Evolutionary conservation across 805 yeast species (phyloP).

Genomic region (Teunomyces stri): DNA sequence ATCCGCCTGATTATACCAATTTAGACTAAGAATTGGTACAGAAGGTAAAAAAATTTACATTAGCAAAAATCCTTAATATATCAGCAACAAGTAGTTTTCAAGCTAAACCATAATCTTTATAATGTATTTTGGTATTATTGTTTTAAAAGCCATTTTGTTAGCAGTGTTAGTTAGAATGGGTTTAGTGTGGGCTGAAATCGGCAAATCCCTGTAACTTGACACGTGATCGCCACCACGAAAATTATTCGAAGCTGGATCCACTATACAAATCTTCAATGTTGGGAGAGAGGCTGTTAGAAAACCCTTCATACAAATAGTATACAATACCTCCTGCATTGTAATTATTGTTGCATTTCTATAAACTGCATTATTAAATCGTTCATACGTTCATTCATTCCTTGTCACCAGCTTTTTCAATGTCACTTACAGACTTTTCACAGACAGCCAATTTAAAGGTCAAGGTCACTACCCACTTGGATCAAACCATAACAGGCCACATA

Average conservation of each 20-base stretch:
- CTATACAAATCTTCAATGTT: background rate
- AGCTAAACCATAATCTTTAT: no score
- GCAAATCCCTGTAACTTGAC: no score
- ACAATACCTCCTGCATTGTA: background rate
- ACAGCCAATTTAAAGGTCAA: slow-evolving; percentile 44
- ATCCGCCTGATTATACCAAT: background rate
- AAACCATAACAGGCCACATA: slow-evolving; percentile 57
- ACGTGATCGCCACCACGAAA: background rate
- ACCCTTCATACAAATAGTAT: background rate
- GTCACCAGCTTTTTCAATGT: slow-evolving; percentile 3
- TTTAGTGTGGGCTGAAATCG: no score
- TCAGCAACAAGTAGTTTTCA: no score
- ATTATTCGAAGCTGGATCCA: background rate
- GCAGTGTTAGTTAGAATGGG: no score
- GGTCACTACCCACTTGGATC: slow-evolving; percentile 58
- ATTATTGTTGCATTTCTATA: background rate
- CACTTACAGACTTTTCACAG: slow-evolving; percentile 16
- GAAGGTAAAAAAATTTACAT: background rate
- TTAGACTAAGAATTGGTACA: no score
- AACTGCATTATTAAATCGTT: background rate
- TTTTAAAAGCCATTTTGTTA: no score
- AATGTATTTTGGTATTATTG: no score
- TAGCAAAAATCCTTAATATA: no score
- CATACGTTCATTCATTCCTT: background rate
- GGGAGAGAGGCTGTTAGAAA: background rate